phyloP scores from a whole-genome alignment of 169 alveolate genomes.

The Plasmodium billcollinsi region DNA sequence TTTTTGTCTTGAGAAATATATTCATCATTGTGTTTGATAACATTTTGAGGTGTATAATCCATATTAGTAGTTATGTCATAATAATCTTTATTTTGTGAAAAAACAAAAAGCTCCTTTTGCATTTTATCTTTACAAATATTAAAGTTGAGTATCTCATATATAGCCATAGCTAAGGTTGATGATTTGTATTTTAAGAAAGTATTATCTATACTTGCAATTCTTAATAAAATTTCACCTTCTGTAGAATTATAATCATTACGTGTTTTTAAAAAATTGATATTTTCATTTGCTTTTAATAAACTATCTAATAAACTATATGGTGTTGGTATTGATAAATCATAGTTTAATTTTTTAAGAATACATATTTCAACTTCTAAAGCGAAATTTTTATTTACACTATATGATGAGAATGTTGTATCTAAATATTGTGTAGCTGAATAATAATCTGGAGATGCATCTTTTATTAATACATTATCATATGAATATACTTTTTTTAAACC shows the following conservation, averaged over 20 bases:
- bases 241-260: constrained; percentile 49
- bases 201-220: constrained; percentile 71
- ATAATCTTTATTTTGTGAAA: neutral
- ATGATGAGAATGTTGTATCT: constrained; percentile 22
- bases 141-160: constrained; percentile 65
- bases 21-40: neutral
- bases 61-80: neutral
- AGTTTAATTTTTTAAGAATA: constrained; percentile 66
- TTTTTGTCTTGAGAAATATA: neutral
- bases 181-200: constrained; percentile 66
- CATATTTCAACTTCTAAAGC: constrained; percentile 63
- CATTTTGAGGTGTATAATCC: neutral
- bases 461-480: constrained; percentile 44
- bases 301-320: constrained; percentile 71
- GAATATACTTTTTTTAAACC: constrained; percentile 64
- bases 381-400: constrained; percentile 61
- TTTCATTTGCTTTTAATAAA: constrained; percentile 61
- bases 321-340: constrained; percentile 72
- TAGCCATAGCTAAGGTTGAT: constrained; percentile 72
- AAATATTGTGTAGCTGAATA: constrained; percentile 69
- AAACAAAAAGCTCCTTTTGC: constrained; percentile 43
- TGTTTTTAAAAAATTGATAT: constrained; percentile 44
- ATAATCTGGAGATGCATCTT: constrained; percentile 67
- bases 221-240: constrained; percentile 64
- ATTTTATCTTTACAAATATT: constrained; percentile 69